Evolutionary conservation across 2,329 filamentous ascomycete genomes (phyloP).

Genomic region (Hypocrella siamensis): DNA sequence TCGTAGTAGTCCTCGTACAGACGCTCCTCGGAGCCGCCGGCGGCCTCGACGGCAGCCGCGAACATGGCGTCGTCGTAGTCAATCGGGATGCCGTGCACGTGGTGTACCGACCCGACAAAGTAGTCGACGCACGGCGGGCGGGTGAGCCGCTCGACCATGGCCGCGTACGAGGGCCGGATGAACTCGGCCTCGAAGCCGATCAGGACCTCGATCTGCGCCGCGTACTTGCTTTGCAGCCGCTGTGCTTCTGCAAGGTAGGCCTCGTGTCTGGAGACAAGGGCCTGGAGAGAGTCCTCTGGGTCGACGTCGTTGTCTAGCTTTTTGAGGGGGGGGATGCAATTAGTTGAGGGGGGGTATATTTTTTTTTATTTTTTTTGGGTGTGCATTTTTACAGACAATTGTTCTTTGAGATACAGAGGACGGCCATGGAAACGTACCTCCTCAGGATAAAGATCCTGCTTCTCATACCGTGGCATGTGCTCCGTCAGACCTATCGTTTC

Average conservation of each 20-base stretch:
- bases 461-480: conserved; percentile 72
- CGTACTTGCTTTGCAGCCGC: conserved; percentile 56
- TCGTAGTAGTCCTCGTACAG: conserved; percentile 81
- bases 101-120: conserved; percentile 87
- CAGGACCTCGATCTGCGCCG: conserved; percentile 55
- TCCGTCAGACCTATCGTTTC: conserved; percentile 78
- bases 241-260: conserved; percentile 63
- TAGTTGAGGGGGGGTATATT: too few species aligned
- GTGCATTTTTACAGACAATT: too few species aligned
- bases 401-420: too few species aligned
- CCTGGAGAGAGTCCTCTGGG: conserved; percentile 29
- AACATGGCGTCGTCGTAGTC: conserved; percentile 67
- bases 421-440: conserved; percentile 41
- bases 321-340: too few species aligned
- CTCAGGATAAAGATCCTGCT: conserved; percentile 77
- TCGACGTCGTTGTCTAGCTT: conserved; percentile 15
- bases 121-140: conserved; percentile 58
- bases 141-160: conserved; percentile 44
- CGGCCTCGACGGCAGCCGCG: conserved; percentile 23
- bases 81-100: conserved; percentile 74
- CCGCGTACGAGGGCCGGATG: conserved; percentile 52
- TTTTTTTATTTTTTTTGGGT: too few species aligned
- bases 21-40: conserved; percentile 44
- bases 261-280: conserved; percentile 41
- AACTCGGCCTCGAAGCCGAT: conserved; percentile 91